These are phyloP conservation scores for Starmerella roubikii DNA, from an alignment of 805 yeast species.

Conservation along the genomic window DNA sequence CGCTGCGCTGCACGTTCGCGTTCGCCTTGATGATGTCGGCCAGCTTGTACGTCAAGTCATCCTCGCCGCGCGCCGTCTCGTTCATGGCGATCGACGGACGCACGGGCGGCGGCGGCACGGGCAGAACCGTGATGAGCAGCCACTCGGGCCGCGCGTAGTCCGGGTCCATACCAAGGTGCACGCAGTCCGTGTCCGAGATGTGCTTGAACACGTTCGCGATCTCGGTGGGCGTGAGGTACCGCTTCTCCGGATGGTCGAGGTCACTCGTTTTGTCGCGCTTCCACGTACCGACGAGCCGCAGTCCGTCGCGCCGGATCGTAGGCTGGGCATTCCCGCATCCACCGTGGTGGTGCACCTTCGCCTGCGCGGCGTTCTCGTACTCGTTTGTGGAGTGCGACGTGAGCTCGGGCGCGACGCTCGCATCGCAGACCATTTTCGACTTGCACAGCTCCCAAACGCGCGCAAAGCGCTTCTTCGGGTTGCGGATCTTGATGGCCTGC, in stretches of 20 bases:
- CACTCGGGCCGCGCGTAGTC: conserved; percentile 98
- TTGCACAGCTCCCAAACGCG: conserved; percentile 93
- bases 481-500: conserved; percentile 75
- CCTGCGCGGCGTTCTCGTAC: conserved; percentile 42
- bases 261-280: conserved; percentile 77
- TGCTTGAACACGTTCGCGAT: conserved; percentile 84
- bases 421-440: conserved; percentile 89
- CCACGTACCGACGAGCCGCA: conserved; percentile 98
- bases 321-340: conserved; percentile 99
- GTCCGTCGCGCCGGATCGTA: conserved; percentile 85
- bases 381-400: conserved; percentile 92
- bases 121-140: conserved; percentile 93
- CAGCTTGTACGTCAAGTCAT: conserved; percentile 92
- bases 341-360: conserved; percentile 48
- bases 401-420: conserved; percentile 30
- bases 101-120: conserved; percentile 99
- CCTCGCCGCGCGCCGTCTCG: conserved; percentile 97
- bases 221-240: conserved; percentile 77
- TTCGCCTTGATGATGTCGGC: conserved; percentile 96
- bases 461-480: conserved; percentile 89
- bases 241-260: conserved; percentile 80
- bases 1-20: conserved; percentile 90
- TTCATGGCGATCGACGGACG: conserved; percentile 97
- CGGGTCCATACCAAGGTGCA: conserved; percentile 74
- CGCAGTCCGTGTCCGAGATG: conserved; percentile 72